These are phyloP conservation scores for Zoysia pacifica DNA, from an alignment of 176 grass and related monocot species.

Conservation along the genomic window DNA sequence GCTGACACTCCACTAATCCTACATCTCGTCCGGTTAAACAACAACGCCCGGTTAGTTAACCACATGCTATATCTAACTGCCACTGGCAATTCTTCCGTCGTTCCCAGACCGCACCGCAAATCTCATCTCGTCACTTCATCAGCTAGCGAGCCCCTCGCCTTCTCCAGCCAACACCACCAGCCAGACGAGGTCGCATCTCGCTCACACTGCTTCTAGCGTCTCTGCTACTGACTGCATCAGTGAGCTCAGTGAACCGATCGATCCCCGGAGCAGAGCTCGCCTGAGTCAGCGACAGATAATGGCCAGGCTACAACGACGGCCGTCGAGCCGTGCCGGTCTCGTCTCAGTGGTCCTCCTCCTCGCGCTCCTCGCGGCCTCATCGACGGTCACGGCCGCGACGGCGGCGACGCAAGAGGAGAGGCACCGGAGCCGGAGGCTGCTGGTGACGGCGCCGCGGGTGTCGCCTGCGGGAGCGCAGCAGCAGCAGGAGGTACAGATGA, in stretches of 20 bases:
- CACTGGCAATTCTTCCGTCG: background rate
- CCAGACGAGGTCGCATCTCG: too few species aligned
- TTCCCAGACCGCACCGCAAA: background rate
- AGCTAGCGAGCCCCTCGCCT: too few species aligned
- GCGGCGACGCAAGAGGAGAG: background rate
- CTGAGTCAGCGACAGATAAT: background rate
- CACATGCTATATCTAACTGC: slow-evolving; percentile 17
- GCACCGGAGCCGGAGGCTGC: slow-evolving; percentile 10
- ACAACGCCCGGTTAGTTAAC: slow-evolving; percentile 5
- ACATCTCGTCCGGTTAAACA: background rate
- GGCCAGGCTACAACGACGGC: slow-evolving; percentile 10
- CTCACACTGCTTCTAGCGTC: too few species aligned
- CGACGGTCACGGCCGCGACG: background rate
- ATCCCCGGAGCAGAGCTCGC: too few species aligned
- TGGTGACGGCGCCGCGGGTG: background rate
- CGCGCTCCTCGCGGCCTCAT: background rate
- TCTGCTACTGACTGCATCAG: too few species aligned
- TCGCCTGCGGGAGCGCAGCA: background rate
- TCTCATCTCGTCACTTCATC: background rate
- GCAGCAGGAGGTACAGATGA: slow-evolving; percentile 24
- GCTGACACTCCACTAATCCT: background rate
- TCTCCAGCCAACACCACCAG: too few species aligned
- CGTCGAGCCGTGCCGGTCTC: background rate
- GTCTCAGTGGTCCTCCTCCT: background rate
- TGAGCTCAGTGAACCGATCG: too few species aligned